These are phyloP conservation scores for Talaromyces ruber DNA, from an alignment of 495 filamentous ascomycete genomes.

Conservation along the genomic window DNA sequence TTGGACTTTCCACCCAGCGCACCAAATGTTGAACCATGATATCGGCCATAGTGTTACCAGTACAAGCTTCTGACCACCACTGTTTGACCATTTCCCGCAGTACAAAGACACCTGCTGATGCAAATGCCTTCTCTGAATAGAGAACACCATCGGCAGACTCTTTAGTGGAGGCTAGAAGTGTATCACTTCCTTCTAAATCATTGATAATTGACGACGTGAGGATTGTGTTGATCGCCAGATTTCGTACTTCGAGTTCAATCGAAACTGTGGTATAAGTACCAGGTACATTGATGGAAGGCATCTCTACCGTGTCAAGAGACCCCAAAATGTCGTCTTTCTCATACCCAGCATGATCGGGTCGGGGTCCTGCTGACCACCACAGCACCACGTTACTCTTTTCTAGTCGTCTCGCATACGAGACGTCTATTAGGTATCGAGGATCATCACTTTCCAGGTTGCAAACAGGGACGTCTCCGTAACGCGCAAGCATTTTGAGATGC, in stretches of 20 bases:
- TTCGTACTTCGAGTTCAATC: constrained; percentile 89
- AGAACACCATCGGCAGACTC: constrained; percentile 52
- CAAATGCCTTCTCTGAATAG: constrained; percentile 86
- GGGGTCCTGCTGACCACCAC: constrained; percentile 89
- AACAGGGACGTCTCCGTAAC: constrained; percentile 89
- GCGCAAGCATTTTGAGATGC: constrained; percentile 75
- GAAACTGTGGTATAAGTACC: constrained; percentile 94
- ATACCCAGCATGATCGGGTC: constrained; percentile 91
- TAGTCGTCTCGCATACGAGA: constrained; percentile 85
- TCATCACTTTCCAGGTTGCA: constrained; percentile 95
- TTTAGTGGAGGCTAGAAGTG: constrained; percentile 46
- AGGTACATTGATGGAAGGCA: constrained; percentile 88
- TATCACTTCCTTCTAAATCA: constrained; percentile 78
- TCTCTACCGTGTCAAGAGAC: constrained; percentile 79
- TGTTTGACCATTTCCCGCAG: constrained; percentile 97
- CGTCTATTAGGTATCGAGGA: constrained; percentile 86
- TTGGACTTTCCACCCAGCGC: constrained; percentile 88
- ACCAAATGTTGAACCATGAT: constrained; percentile 97
- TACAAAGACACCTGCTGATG: constrained; percentile 80
- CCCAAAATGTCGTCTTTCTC: constrained; percentile 87
- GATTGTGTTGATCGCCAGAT: constrained; percentile 96
- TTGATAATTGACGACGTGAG: constrained; percentile 96
- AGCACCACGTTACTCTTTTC: constrained; percentile 89
- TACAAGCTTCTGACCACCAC: constrained; percentile 95
- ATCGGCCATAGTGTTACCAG: constrained; percentile 87